phyloP scores from a whole-genome alignment of 2,329 filamentous ascomycete genomes.

The Bipolaris sorokiniana region DNA sequence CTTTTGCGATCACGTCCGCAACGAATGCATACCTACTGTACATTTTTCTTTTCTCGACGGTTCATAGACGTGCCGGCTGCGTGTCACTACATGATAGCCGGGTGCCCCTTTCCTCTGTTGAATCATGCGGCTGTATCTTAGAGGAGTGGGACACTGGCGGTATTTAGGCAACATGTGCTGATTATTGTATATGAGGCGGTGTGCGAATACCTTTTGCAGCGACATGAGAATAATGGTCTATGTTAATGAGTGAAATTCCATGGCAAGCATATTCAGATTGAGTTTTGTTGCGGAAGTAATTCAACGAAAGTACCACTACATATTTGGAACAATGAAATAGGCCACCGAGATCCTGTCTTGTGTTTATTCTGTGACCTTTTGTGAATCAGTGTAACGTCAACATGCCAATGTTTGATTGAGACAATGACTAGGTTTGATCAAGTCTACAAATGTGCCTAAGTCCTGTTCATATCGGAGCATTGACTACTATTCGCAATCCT shows the following conservation, averaged over 20 bases:
- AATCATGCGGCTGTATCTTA: background rate
- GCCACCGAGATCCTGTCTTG: too few species aligned
- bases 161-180: conserved; percentile 10
- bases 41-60: background rate
- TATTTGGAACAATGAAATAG: background rate
- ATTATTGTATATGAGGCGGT: conserved; percentile 11
- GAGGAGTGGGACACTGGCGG: background rate
- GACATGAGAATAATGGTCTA: background rate
- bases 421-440: too few species aligned
- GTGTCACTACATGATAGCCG: background rate
- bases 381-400: too few species aligned
- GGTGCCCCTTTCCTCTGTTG: background rate
- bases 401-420: too few species aligned
- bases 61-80: background rate
- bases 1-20: background rate
- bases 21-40: background rate
- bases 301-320: background rate
- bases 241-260: background rate
- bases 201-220: background rate
- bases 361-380: background rate
- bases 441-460: too few species aligned
- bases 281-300: background rate
- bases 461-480: too few species aligned
- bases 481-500: too few species aligned
- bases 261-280: background rate